Percentiles rank a stretch among this genome's conserved stretches.
These are phyloP conservation scores for Zopfia rhizophila DNA, from an alignment of 2,329 filamentous ascomycete species.

Conservation along the genomic window DNA sequence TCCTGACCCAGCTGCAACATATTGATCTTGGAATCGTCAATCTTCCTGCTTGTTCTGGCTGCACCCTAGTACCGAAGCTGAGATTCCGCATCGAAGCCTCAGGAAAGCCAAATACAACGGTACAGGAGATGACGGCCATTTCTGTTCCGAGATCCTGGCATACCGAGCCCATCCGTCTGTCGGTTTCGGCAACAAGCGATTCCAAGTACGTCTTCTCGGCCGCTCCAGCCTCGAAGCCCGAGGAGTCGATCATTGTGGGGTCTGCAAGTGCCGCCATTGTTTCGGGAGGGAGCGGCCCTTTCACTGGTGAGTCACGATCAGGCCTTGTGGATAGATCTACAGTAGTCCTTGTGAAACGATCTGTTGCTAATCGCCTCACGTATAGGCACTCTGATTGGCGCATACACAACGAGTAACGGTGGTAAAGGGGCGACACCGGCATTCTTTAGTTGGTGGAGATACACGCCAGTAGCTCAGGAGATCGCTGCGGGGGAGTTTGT, in stretches of 20 bases:
- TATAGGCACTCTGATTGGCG: slow-evolving; percentile 61
- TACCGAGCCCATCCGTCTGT: slow-evolving; percentile 43
- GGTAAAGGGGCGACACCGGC: slow-evolving; percentile 55
- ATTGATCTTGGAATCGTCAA: slow-evolving; percentile 56
- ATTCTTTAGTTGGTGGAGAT: slow-evolving; percentile 62
- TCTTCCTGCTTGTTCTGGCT: slow-evolving; percentile 11
- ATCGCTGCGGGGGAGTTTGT: too few species aligned
- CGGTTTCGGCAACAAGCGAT: slow-evolving; percentile 56
- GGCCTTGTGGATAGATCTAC: too few species aligned
- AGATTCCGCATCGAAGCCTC: slow-evolving; percentile 58
- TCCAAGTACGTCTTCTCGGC: slow-evolving; percentile 53
- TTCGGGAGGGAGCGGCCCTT: slow-evolving; percentile 29
- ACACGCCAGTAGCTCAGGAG: slow-evolving; percentile 38
- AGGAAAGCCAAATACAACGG: slow-evolving; percentile 47
- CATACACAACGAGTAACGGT: slow-evolving; percentile 65
- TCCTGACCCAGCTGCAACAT: slow-evolving; percentile 64
- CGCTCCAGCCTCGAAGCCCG: slow-evolving; percentile 15
- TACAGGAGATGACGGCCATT: slow-evolving; percentile 48
- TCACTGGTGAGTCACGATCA: too few species aligned
- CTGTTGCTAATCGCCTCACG: slow-evolving; percentile 14
- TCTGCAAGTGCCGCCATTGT: slow-evolving; percentile 29
- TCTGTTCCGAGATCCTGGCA: slow-evolving; percentile 55
- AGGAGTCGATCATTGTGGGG: slow-evolving; percentile 22
- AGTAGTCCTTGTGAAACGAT: not conserved
- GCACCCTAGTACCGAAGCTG: slow-evolving; percentile 12